Base-by-base conservation (phyloP, 495 filamentous ascomycete genomes). In the Talaromyces ruber region DNA sequence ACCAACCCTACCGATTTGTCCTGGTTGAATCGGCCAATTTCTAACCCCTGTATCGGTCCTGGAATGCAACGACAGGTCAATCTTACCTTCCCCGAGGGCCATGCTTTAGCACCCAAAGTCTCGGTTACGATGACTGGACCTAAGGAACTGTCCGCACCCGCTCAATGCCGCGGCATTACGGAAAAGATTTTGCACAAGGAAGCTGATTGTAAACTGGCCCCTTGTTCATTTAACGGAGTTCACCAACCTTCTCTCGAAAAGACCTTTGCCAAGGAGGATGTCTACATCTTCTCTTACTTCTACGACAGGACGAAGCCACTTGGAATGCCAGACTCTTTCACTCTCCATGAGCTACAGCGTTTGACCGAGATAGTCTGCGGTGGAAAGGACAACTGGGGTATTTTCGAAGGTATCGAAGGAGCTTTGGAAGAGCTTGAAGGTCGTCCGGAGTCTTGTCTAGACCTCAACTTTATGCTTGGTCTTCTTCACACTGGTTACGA, bases 201-300 rank as follows among this genome's bases (percentile, higher is more conserved):
- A 12, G 84, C 84, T 22, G 81, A 85, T 6, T 98, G 94, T 79
- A 79, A 80, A 58, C 75, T 98, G 34, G 81, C 90, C 0, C 95
- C 94, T 16, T 98, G 94, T 81, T 96, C 94, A 6, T 98, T 98
- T 86, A 93, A 93, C 71, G 94, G 94, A 65, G 83, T 98, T 29
- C 91, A 98, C 73, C 94, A 98, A 71, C 94, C 94, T 1, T 88
- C 89, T 39, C 84, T 98, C 43, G 88, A 84, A 63, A 94, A 96
- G 82, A 98, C 94, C 1, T 98, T 98, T 68, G 79, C 92, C 18
- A 81, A 81, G 60, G 94, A 97, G 71, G 95, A 97, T 69, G 84
- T 97, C 24, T 98, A 92, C 78, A 90, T 96, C 64, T 93, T 98
- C 75, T 95, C 90, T 39, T 98, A 93, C 79, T 98, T 98, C 78